Conservation (phyloP, 345 rosid species). For the Eucalyptus marginata region DNA sequence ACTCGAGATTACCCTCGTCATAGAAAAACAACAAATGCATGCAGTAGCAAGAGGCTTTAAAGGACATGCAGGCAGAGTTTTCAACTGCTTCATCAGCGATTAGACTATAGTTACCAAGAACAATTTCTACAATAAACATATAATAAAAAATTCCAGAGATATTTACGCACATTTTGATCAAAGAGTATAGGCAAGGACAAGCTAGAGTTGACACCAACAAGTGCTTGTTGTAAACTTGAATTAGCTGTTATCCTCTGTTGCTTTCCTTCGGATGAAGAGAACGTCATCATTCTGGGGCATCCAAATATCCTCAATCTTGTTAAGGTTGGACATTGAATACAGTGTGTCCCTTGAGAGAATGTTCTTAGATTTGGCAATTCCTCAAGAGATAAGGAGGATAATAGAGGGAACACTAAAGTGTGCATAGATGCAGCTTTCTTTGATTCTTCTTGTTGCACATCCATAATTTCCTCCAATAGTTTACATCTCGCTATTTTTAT, state of each 20-base stretch:
- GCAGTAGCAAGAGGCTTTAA: neutral
- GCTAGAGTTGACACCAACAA: neutral
- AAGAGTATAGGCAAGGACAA: neutral
- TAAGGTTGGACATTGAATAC: neutral
- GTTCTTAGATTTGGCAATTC: neutral
- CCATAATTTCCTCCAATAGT: no score
- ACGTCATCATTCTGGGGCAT: neutral
- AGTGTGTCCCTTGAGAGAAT: neutral
- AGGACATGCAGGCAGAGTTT: neutral
- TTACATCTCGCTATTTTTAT: no score
- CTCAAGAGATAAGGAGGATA: no score
- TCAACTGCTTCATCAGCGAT: accelerated
- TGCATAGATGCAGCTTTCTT: no score
- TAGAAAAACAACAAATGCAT: neutral
- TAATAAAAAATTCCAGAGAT: no score
- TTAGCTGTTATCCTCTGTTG: accelerated
- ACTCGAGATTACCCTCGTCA: neutral
- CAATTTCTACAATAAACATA: neutral
- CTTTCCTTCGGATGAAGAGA: neutral
- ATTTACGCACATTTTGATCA: neutral
- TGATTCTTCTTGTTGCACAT: no score
- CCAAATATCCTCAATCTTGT: neutral
- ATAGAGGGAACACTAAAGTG: no score
- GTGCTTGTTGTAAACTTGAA: neutral
- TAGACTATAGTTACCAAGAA: accelerated